Evolutionary conservation across 306 rosid genomes (phyloP), one percentile per base, ranked within the genome.

Genomic region (Dryas octopetala): DNA sequence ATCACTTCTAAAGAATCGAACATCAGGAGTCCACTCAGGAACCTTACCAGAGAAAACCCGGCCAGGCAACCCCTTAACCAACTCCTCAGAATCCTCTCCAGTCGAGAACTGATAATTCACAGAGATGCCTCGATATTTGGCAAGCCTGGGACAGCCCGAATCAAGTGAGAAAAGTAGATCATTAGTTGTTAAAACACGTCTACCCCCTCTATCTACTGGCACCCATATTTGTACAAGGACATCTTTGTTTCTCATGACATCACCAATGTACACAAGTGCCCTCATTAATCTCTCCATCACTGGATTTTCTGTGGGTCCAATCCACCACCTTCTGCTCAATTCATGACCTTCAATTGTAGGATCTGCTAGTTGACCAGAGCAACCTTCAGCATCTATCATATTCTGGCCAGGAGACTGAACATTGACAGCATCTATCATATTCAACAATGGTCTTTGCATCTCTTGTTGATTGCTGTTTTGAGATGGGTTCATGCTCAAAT

Each of bases 21-120:
- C 99, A 77, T 96, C 99, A 62, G 99, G 99, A 62, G 96, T 92
- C 99, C 99, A 96, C 84, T 96, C 99, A 43, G 98, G 98, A 82
- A 90, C 89, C 91, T 79, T 86, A 14, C 86, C 83, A 16, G 72
- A 70, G 68, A 84, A 96, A n/a, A 92, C 99, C 69, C 99, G 80
- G 60, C 99, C 92, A 0, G 98, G 99, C 86, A 96, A 81, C 17
- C 99, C 99, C 23, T 52, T 50, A 61, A 80, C 68, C 74, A 85
- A 64, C 57, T 79, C 90, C 80, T 83, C 73, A 12, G 88, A 83
- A 57, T 82, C 88, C 43, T 82, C 89, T 59, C 87, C 97, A 4
- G 86, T 87, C 47, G 93, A 80, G 81, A 96, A 96, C 44, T 83
- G 76, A 68, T 70, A 96, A 9, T 32, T 76, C 64, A 55, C 81